A percentile compares a stretch with the other conserved stretches of the same genome.
These are phyloP conservation scores for Monsonia emarginata DNA, from an alignment of 441 rosid species.

Conservation along the genomic window DNA sequence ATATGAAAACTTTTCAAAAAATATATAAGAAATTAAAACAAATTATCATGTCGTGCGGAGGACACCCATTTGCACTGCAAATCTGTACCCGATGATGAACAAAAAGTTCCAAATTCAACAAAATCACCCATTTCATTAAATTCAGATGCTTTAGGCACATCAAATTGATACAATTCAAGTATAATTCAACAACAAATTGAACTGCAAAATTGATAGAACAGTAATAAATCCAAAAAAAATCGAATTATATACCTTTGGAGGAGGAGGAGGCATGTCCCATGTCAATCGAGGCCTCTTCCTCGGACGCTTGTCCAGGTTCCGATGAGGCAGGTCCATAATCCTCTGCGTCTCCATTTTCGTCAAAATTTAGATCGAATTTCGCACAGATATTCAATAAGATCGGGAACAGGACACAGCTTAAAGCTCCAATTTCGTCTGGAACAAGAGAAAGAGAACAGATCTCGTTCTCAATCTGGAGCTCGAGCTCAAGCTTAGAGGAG, in stretches of 20 bases:
- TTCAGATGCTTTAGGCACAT: neutral
- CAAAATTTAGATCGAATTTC: neutral
- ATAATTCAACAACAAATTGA: no score
- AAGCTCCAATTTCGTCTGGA: neutral
- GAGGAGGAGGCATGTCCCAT: conserved; percentile 65
- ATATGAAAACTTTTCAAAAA: neutral
- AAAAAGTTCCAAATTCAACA: neutral
- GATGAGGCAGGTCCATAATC: conserved; percentile 52
- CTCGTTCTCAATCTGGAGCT: neutral
- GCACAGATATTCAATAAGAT: no score
- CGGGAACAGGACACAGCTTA: neutral
- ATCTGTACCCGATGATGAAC: neutral
- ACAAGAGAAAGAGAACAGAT: neutral
- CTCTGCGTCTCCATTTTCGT: conserved; percentile 54
- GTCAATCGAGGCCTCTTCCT: conserved; percentile 66
- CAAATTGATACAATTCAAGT: no score
- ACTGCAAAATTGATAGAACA: no score
- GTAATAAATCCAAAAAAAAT: conserved; percentile 6
- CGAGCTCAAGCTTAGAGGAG: neutral
- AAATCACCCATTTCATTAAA: neutral
- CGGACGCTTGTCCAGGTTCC: conserved; percentile 62
- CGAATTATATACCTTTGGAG: conserved; percentile 34
- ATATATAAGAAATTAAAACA: neutral
- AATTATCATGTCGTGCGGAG: neutral
- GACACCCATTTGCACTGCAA: neutral